phyloP scores from a whole-genome alignment of 1,139 yeast species.

The Debaryomyces psychrophilus region DNA sequence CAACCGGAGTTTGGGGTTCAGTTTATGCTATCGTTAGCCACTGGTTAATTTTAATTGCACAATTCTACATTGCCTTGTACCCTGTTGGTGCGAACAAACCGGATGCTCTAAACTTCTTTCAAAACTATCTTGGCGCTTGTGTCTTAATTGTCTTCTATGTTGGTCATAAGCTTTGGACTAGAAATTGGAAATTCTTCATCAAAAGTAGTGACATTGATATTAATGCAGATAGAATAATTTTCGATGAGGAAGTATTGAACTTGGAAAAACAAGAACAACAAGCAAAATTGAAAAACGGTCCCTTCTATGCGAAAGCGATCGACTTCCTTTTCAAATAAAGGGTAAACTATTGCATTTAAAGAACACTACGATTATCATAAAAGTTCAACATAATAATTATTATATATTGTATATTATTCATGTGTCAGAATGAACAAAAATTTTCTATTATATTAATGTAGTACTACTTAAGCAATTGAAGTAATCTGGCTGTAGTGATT shows the following conservation, averaged over 20 bases:
- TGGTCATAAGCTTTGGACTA: constrained; percentile 39
- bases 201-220: constrained; percentile 40
- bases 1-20: constrained; percentile 38
- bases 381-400: background rate
- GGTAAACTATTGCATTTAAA: background rate
- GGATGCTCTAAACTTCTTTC: constrained; percentile 38
- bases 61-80: constrained; percentile 46
- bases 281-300: constrained; percentile 27
- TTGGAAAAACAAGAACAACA: constrained; percentile 40
- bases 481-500: background rate
- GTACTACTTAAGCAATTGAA: background rate
- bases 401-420: constrained; percentile 5
- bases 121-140: constrained; percentile 39
- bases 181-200: constrained; percentile 36
- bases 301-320: constrained; percentile 29
- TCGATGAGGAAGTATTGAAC: constrained; percentile 41
- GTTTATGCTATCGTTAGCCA: constrained; percentile 31
- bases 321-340: constrained; percentile 25
- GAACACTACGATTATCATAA: background rate
- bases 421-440: background rate
- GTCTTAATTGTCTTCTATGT: constrained; percentile 38
- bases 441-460: background rate
- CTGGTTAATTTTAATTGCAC: constrained; percentile 34
- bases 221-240: constrained; percentile 36
- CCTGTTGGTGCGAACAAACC: constrained; percentile 37